These are phyloP conservation scores for Geranium incanum DNA, from an alignment of 441 rosid species.

Conservation along the genomic window DNA sequence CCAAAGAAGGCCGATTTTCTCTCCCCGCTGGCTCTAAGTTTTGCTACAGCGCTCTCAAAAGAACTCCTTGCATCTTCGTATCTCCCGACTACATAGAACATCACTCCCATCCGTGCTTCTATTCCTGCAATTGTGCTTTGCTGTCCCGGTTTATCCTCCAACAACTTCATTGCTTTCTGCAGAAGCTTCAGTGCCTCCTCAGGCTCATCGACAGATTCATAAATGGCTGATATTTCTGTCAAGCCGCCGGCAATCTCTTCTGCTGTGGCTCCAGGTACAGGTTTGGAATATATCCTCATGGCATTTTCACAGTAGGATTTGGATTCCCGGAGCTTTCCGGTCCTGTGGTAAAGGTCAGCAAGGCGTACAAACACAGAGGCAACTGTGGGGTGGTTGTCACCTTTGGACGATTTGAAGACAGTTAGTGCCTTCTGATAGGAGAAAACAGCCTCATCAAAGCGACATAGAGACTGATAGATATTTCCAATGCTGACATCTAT, in stretches of 20 bases:
- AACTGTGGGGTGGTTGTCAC: slow-evolving; percentile 87
- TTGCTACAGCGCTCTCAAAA: slow-evolving; percentile 68
- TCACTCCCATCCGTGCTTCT: slow-evolving; percentile 92
- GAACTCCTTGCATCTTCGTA: slow-evolving; percentile 79
- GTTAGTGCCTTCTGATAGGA: slow-evolving; percentile 98
- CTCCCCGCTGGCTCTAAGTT: slow-evolving; percentile 81
- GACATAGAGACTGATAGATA: slow-evolving; percentile 72
- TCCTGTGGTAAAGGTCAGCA: slow-evolving; percentile 86
- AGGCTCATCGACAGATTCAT: slow-evolving; percentile 87
- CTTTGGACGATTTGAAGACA: slow-evolving; percentile 83
- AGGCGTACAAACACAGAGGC: slow-evolving; percentile 89
- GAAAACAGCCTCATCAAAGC: slow-evolving; percentile 93
- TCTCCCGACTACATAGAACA: slow-evolving; percentile 79
- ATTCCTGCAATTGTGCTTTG: slow-evolving; percentile 90
- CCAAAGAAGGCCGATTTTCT: slow-evolving; percentile 90
- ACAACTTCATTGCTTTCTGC: slow-evolving; percentile 78
- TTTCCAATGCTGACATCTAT: slow-evolving; percentile 95
- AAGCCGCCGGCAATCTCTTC: slow-evolving; percentile 90
- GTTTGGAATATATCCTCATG: slow-evolving; percentile 78
- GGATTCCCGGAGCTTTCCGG: slow-evolving; percentile 90
- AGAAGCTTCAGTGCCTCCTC: slow-evolving; percentile 92
- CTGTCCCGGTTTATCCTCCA: slow-evolving; percentile 95
- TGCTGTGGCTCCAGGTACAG: slow-evolving; percentile 86
- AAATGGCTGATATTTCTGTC: slow-evolving; percentile 84
- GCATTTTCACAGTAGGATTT: slow-evolving; percentile 92